A percentile compares a stretch with the other conserved stretches of the same genome.
These are phyloP conservation scores for Trichoderma sp. DNA, from an alignment of 2,329 filamentous ascomycete genomes.

Conservation along the genomic window DNA sequence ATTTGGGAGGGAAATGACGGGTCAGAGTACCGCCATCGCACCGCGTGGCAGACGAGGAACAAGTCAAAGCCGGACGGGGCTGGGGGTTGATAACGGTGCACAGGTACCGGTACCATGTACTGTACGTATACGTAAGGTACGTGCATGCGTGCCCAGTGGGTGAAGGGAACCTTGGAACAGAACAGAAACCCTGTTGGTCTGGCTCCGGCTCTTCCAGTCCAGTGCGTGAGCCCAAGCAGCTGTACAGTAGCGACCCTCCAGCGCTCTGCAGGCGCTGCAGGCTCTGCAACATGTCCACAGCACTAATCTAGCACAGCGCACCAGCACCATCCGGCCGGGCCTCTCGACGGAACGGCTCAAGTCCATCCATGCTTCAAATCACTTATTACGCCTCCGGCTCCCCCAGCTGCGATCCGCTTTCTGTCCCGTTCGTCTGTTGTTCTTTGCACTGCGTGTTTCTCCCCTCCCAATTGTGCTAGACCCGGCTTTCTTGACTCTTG, in stretches of 20 bases:
- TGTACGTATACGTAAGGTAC: no score
- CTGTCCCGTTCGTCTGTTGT: neutral
- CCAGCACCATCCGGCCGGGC: conserved; percentile 10
- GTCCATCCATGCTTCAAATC: neutral
- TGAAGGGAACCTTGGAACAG: neutral
- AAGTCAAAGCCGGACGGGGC: neutral
- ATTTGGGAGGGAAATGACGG: neutral
- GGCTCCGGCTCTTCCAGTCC: conserved; percentile 18
- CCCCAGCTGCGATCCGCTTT: conserved; percentile 10
- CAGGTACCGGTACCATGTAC: neutral
- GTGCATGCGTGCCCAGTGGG: no score
- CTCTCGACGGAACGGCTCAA: no score
- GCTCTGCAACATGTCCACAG: neutral
- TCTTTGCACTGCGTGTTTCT: neutral
- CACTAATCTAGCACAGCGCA: neutral
- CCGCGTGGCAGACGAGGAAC: neutral
- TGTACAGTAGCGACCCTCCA: neutral
- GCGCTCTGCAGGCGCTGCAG: neutral
- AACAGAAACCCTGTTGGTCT: conserved; percentile 4
- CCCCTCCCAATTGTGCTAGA: neutral
- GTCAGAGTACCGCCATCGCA: neutral
- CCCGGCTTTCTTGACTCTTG: neutral
- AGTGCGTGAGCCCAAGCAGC: neutral
- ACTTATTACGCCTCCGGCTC: conserved; percentile 17
- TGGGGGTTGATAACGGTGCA: conserved; percentile 5